Evolutionary conservation across 148 eudicot genomes (phyloP).

Genomic region (Dianthus caryophyllus): DNA sequence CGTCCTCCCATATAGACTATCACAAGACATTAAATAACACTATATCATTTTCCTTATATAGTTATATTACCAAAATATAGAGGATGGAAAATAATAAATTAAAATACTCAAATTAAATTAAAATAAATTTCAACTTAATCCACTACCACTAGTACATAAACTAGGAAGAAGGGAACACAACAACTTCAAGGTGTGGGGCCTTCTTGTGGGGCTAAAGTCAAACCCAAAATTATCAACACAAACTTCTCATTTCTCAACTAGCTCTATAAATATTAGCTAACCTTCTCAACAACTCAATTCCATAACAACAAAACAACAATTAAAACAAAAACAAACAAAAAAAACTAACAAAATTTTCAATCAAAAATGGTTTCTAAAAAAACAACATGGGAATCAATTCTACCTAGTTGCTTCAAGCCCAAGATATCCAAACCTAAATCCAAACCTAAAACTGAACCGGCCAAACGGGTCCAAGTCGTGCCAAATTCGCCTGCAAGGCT

Average conservation of each 20-base stretch:
- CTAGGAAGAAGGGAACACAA: background rate
- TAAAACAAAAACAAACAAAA: background rate
- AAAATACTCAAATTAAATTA: too few relatives aligned
- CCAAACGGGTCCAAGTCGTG: conserved; percentile 3
- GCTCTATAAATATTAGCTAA: conserved; percentile 16
- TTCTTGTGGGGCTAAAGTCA: conserved; percentile 23
- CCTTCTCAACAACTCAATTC: conserved; percentile 14
- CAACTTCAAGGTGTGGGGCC: conserved; percentile 8
- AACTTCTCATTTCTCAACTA: conserved; percentile 21
- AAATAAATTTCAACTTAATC: conserved; percentile 11
- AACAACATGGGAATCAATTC: conserved; percentile 24
- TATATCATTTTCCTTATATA: too few relatives aligned
- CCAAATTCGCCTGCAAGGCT: conserved; percentile 45
- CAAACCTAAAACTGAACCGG: conserved; percentile 19
- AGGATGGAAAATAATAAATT: too few relatives aligned
- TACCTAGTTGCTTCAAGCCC: conserved; percentile 43
- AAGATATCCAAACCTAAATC: conserved; percentile 11
- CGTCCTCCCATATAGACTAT: too few relatives aligned
- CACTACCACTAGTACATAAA: conserved; percentile 1
- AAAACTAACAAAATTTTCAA: background rate
- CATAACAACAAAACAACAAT: too few relatives aligned
- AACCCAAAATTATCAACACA: conserved; percentile 15
- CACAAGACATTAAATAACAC: too few relatives aligned
- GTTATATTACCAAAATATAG: too few relatives aligned
- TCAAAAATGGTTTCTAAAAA: conserved; percentile 28